Conservation (phyloP, 805 yeast genomes). For the Maudiozyma serrabonitensis region DNA sequence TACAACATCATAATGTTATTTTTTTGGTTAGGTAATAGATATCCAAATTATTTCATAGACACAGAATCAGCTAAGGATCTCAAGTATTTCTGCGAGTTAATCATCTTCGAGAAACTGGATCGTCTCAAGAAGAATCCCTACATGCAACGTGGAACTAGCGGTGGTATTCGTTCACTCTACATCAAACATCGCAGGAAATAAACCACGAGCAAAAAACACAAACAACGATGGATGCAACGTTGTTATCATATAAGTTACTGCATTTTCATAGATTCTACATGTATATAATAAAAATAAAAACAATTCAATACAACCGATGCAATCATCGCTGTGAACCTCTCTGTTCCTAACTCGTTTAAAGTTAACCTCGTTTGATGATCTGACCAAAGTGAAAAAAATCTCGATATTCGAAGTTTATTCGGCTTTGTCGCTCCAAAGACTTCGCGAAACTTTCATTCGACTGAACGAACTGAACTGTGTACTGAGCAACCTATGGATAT, state of each 20-base stretch:
- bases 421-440: conserved; percentile 3
- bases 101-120: conserved; percentile 33
- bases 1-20: conserved; percentile 61
- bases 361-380: background rate
- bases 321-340: background rate
- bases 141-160: conserved; percentile 2
- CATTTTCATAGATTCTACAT: background rate
- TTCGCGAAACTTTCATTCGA: background rate
- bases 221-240: too few species aligned
- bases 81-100: conserved; percentile 55
- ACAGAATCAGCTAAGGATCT: conserved; percentile 62
- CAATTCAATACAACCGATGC: background rate
- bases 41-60: conserved; percentile 73
- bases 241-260: background rate
- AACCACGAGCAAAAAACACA: background rate
- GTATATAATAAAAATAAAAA: background rate
- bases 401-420: background rate
- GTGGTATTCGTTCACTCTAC: background rate
- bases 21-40: conserved; percentile 81
- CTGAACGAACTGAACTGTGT: background rate
- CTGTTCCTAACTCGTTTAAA: background rate
- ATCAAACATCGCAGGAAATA: background rate
- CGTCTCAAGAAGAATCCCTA: conserved; percentile 26
- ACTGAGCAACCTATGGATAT: too few species aligned
- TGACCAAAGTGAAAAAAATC: too few species aligned